phyloP scores from a whole-genome alignment of 2,329 filamentous ascomycete genomes.

The Talaromyces atroroseus region DNA sequence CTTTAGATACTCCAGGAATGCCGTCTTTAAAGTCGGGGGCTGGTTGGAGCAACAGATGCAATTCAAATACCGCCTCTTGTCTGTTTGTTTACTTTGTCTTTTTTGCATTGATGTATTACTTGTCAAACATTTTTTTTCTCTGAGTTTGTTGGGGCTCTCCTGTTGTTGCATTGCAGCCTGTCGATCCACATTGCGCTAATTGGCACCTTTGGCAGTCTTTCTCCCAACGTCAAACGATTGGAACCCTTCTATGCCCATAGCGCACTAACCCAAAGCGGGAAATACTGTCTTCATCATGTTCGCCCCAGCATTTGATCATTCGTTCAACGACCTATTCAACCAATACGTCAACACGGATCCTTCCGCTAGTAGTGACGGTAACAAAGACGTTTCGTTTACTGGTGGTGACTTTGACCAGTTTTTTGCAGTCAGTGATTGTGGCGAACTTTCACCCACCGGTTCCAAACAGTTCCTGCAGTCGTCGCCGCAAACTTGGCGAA shows the following conservation, averaged over 20 bases:
- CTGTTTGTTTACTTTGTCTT: constrained; percentile 41
- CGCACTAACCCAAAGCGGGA: constrained; percentile 34
- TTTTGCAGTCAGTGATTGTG: constrained; percentile 50
- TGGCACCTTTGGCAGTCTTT: constrained; percentile 14
- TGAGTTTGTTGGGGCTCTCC: constrained; percentile 15
- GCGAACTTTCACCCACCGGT: constrained; percentile 46
- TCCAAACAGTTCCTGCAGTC: constrained; percentile 35
- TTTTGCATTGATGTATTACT: constrained; percentile 31
- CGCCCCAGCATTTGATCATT: constrained; percentile 44
- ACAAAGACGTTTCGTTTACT: constrained; percentile 45
- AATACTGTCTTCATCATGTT: constrained; percentile 49
- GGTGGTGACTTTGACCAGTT: constrained; percentile 48
- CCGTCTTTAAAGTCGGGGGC: constrained; percentile 30
- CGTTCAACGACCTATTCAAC: constrained; percentile 58
- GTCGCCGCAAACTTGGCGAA: constrained; percentile 49
- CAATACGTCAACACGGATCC: constrained; percentile 56
- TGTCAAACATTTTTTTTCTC: constrained; percentile 28
- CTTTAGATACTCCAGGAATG: constrained; percentile 32
- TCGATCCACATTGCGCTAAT: constrained; percentile 10
- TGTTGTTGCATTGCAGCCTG: constrained; percentile 10
- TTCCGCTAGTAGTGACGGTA: constrained; percentile 44
- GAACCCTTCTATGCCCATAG: constrained; percentile 16
- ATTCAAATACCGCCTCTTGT: constrained; percentile 35
- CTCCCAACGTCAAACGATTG: constrained; percentile 17
- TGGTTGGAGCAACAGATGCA: constrained; percentile 22